Evolutionary conservation across 805 yeast species (phyloP).

Genomic region (Candida michaelii): DNA sequence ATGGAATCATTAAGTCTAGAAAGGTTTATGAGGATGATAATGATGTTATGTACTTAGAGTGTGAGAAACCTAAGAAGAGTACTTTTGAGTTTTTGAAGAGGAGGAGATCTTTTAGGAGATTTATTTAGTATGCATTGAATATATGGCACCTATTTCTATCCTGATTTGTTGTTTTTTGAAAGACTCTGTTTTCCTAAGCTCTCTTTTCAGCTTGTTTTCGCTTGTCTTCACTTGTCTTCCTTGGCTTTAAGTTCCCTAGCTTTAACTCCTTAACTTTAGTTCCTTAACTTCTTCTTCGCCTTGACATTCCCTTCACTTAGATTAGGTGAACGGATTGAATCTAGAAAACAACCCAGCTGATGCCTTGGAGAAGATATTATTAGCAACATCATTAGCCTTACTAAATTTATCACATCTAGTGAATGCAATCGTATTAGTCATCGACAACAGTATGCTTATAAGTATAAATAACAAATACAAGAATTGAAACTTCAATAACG

Average conservation of each 20-base stretch:
- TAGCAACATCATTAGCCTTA: constrained; percentile 69
- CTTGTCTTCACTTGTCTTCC: too few species aligned
- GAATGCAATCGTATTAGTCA: constrained; percentile 86
- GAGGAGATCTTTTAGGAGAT: background rate
- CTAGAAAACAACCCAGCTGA: constrained; percentile 47
- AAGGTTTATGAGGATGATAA: constrained; percentile 10
- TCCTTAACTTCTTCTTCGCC: too few species aligned
- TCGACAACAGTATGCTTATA: constrained; percentile 69
- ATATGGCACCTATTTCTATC: too few species aligned
- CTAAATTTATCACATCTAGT: constrained; percentile 92
- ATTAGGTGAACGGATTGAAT: constrained; percentile 39
- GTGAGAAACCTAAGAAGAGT: background rate
- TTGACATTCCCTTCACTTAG: too few species aligned
- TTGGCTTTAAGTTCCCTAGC: too few species aligned
- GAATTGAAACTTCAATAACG: constrained; percentile 75
- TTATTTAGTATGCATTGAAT: too few species aligned
- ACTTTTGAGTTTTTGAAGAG: too few species aligned
- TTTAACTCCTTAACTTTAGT: too few species aligned
- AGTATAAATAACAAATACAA: constrained; percentile 60
- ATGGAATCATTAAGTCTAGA: constrained; percentile 14
- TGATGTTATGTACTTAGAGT: constrained; percentile 12
- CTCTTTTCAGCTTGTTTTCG: too few species aligned
- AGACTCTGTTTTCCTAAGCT: too few species aligned
- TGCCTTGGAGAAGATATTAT: constrained; percentile 54
- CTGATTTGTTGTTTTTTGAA: too few species aligned